Percentiles rank a stretch among this genome's conserved stretches.
phyloP scores from a whole-genome alignment of 192 early-diverging fungal species.

The Coemansia sp. region DNA sequence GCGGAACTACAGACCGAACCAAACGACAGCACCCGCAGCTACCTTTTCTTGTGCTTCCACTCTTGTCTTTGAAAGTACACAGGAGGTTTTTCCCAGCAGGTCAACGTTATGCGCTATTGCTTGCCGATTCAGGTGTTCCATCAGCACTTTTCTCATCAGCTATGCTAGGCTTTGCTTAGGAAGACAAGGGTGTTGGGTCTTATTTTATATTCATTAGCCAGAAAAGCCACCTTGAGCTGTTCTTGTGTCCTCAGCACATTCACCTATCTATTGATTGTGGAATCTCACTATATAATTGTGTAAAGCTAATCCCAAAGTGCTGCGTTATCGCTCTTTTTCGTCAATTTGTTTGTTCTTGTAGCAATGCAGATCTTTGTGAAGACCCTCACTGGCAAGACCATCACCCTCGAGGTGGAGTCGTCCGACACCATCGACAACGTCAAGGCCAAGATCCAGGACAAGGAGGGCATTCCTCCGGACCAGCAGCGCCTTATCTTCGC shows the following conservation, averaged over 20 bases:
- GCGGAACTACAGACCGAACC: not conserved
- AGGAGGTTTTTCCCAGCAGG: no score
- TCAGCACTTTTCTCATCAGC: no score
- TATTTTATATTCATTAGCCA: no score
- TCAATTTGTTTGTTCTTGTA: constrained; percentile 11
- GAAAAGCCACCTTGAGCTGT: not conserved
- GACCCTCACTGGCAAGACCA: constrained; percentile 84
- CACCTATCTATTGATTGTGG: not conserved
- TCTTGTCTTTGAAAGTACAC: no score
- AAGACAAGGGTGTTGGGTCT: no score
- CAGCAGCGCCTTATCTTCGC: constrained; percentile 99
- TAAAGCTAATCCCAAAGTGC: not conserved
- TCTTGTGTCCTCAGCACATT: not conserved
- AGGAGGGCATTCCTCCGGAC: constrained; percentile 98
- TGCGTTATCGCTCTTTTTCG: not conserved
- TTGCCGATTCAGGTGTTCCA: not conserved
- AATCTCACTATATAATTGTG: not conserved
- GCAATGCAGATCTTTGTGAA: constrained; percentile 87
- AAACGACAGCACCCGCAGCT: not conserved
- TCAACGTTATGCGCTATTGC: not conserved
- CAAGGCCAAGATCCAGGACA: constrained; percentile 96
- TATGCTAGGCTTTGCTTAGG: no score
- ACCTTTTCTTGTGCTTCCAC: no score
- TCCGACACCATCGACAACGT: constrained; percentile 90
- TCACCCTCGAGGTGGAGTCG: constrained; percentile 90